Evolutionary conservation across 129 eudicot genomes (phyloP).

Genomic region (Apium graveolens): DNA sequence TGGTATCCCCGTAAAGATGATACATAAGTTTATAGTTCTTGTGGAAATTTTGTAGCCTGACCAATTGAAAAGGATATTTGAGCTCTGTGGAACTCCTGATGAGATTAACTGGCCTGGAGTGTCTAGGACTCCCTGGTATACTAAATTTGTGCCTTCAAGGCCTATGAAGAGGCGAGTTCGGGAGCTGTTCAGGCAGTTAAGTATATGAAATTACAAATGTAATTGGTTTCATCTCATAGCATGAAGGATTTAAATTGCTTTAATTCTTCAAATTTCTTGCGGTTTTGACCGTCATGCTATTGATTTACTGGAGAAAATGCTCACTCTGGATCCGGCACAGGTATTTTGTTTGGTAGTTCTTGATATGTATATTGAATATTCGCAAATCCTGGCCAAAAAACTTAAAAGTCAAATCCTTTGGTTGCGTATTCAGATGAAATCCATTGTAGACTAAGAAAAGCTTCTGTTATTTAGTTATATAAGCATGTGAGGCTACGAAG

Average conservation of each 20-base stretch:
- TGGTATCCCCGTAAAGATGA: background rate
- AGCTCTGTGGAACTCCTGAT: constrained; percentile 83
- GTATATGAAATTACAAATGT: constrained; percentile 12
- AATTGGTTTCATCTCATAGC: background rate
- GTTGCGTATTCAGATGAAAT: background rate
- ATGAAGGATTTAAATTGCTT: background rate
- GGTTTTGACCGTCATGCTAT: constrained; percentile 84
- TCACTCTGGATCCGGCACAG: constrained; percentile 89
- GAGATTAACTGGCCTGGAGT: constrained; percentile 95
- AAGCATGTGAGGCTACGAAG: background rate
- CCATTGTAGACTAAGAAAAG: background rate
- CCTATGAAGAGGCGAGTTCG: constrained; percentile 70
- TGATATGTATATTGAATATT: background rate
- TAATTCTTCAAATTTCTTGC: background rate
- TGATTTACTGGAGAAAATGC: constrained; percentile 79
- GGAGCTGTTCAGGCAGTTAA: constrained; percentile 81
- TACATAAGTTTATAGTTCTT: background rate
- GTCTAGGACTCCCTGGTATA: constrained; percentile 66
- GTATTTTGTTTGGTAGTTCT: constrained; percentile 24
- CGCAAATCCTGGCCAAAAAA: background rate
- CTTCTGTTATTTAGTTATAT: background rate
- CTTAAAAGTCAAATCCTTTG: background rate
- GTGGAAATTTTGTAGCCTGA: constrained; percentile 49
- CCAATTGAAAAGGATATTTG: constrained; percentile 69
- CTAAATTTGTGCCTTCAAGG: constrained; percentile 57